Evolutionary conservation across 2,329 filamentous ascomycete genomes (phyloP).

Genomic region (Penicillium glabrum): DNA sequence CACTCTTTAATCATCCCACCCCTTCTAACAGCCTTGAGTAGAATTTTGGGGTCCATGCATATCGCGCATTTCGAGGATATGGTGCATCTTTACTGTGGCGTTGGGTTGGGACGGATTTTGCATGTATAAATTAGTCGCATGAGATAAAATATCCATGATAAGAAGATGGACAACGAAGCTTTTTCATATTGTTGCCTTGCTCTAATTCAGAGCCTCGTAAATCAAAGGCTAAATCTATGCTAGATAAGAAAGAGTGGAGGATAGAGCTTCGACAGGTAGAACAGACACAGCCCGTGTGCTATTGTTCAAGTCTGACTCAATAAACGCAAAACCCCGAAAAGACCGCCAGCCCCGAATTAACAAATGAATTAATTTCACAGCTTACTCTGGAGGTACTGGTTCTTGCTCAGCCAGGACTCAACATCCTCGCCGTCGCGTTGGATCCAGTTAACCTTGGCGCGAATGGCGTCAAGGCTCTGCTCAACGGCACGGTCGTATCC

Average conservation of each 20-base stretch:
- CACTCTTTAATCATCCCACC: not conserved
- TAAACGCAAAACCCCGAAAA: not conserved
- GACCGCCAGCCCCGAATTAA: not conserved
- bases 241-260: not conserved
- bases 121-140: not conserved
- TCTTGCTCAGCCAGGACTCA: conserved; percentile 66
- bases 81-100: not conserved
- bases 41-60: not conserved
- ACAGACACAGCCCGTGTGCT: not conserved
- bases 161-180: not conserved
- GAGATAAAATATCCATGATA: not conserved
- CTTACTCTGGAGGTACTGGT: conserved; percentile 56
- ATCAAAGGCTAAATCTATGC: not conserved
- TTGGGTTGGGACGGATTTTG: not conserved
- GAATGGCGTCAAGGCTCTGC: conserved; percentile 83
- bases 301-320: not conserved
- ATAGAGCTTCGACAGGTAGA: not conserved
- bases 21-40: not conserved
- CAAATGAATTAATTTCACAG: conserved; percentile 9
- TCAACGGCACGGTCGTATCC: conserved; percentile 83
- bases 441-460: conserved; percentile 81
- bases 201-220: not conserved
- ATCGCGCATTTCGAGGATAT: not conserved
- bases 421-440: conserved; percentile 76
- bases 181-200: not conserved